Conservation (phyloP, 1,284 basidiomycete species). For the Trametes versicolor region DNA sequence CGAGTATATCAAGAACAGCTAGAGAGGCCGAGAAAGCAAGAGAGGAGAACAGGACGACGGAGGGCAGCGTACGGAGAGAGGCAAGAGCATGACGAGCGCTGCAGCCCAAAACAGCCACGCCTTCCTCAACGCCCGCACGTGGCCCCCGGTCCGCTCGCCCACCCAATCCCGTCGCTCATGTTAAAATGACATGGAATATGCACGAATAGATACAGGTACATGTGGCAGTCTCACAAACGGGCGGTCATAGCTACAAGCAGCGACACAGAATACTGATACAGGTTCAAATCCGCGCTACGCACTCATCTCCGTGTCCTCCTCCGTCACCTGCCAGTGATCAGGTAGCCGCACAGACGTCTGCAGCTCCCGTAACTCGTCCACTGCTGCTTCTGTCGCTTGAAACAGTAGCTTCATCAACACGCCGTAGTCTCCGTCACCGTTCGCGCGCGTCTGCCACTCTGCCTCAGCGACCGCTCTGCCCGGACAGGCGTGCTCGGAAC, state of each 20-base stretch:
- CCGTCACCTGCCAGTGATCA: background rate
- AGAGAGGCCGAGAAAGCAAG: background rate
- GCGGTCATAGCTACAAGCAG: conserved; percentile 1
- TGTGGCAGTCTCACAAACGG: background rate
- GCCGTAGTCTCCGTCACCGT: conserved; percentile 26
- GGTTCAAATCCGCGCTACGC: background rate
- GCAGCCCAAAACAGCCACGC: background rate
- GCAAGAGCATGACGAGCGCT: background rate
- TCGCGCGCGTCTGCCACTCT: conserved; percentile 19
- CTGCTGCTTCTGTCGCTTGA: conserved; percentile 18
- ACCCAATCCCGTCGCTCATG: background rate
- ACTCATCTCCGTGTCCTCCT: conserved; percentile 2
- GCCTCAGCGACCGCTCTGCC: conserved; percentile 2
- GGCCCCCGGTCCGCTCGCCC: background rate
- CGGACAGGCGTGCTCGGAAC: conserved; percentile 1
- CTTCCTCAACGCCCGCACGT: background rate
- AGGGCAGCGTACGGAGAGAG: background rate
- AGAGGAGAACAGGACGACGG: background rate
- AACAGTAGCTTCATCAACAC: conserved; percentile 27
- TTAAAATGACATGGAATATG: background rate
- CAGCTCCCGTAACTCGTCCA: conserved; percentile 21
- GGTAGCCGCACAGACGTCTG: background rate
- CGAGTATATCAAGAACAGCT: background rate
- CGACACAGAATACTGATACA: conserved; percentile 5
- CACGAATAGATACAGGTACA: background rate